A percentile compares a stretch with the other conserved stretches of the same genome.
phyloP scores from a whole-genome alignment of 176 grass and related monocot species.

The Cocos nucifera region DNA sequence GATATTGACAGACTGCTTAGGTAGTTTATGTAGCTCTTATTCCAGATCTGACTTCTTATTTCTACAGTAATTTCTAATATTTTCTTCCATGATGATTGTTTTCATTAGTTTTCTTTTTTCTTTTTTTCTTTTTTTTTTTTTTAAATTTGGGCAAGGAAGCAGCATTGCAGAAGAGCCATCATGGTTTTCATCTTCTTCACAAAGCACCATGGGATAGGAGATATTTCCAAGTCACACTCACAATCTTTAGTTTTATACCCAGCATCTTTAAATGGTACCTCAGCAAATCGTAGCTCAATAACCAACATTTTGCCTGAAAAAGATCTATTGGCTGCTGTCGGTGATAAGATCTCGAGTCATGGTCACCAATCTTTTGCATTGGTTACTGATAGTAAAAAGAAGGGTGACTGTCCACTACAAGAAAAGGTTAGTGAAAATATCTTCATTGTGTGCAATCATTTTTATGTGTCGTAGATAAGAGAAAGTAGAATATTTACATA shows the following conservation, averaged over 20 bases:
- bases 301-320: neutral
- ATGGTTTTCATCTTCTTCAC: conserved; percentile 34
- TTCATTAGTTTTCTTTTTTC: conserved; percentile 1
- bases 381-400: neutral
- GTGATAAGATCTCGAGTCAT: neutral
- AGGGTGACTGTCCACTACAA: neutral
- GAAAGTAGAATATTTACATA: neutral
- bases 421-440: neutral
- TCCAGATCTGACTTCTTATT: neutral
- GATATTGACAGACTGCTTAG: conserved; percentile 29
- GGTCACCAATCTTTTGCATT: neutral
- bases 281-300: neutral
- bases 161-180: conserved; percentile 21
- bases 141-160: conserved; percentile 29
- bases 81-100: neutral
- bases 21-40: conserved; percentile 15
- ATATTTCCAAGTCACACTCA: conserved; percentile 1
- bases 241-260: conserved; percentile 1
- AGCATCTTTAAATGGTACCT: neutral
- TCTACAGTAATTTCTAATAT: too few relatives aligned
- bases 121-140: neutral
- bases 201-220: conserved; percentile 8
- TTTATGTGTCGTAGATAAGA: neutral
- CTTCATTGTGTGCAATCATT: neutral
- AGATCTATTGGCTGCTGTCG: neutral